Conservation (phyloP, 257 asterid genomes). For the Coffea eugenioides region DNA sequence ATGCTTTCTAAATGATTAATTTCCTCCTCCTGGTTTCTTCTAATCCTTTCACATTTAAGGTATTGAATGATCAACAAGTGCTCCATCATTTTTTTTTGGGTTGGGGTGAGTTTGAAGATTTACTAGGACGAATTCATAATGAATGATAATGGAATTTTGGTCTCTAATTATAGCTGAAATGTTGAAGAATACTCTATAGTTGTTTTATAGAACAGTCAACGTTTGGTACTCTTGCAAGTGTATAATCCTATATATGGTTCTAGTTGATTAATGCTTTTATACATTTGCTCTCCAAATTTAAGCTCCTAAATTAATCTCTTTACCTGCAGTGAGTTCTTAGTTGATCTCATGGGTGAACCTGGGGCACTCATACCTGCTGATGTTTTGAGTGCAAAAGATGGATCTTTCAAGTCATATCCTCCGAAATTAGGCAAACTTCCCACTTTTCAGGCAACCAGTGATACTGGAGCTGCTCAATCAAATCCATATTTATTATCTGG, state of each 20-base stretch:
- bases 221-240: not conserved
- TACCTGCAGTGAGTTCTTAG: constrained; percentile 85
- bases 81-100: too few species aligned
- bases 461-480: constrained; percentile 34
- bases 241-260: constrained; percentile 10
- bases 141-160: not conserved
- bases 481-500: constrained; percentile 28
- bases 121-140: not conserved
- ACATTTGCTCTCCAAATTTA: constrained; percentile 18
- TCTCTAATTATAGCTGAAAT: not conserved
- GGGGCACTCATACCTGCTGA: constrained; percentile 97
- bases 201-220: not conserved
- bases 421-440: constrained; percentile 55
- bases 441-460: constrained; percentile 35
- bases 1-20: not conserved
- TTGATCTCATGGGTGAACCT: constrained; percentile 99
- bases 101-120: not conserved
- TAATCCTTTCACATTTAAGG: not conserved
- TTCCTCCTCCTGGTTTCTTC: not conserved
- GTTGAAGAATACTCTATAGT: not conserved
- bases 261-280: constrained; percentile 19
- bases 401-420: constrained; percentile 50
- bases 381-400: constrained; percentile 65
- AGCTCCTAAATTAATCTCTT: constrained; percentile 35
- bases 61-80: too few species aligned